Conservation (phyloP, 768 basidiomycete species). For the Auriscalpium orientale region DNA sequence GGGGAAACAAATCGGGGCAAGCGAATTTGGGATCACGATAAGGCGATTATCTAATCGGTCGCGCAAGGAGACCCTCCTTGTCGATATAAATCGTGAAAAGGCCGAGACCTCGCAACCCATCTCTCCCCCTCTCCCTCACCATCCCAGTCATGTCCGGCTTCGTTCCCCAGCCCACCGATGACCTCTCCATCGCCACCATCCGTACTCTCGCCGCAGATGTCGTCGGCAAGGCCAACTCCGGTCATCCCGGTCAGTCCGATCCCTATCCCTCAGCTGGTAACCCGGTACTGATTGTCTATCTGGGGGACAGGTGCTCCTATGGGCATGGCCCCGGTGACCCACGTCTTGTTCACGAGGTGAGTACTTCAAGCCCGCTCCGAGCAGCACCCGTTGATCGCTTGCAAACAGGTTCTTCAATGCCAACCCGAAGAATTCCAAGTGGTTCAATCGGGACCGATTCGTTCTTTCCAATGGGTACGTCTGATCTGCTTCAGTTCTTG, state of each 20-base stretch:
- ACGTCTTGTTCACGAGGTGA: slow-evolving; percentile 73
- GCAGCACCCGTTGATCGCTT: not conserved
- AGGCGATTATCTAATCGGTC: not conserved
- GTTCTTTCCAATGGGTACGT: slow-evolving; percentile 91
- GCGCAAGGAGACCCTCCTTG: not conserved
- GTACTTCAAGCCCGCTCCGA: slow-evolving; percentile 2
- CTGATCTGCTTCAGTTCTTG: not conserved
- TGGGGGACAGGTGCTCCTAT: slow-evolving; percentile 69
- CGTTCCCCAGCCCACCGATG: slow-evolving; percentile 36
- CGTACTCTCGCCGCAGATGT: slow-evolving; percentile 70
- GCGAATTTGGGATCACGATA: not conserved
- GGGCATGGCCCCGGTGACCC: slow-evolving; percentile 85
- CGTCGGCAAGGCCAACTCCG: slow-evolving; percentile 86
- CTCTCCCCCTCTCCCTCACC: slow-evolving; percentile 13
- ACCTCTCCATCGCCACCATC: slow-evolving; percentile 61
- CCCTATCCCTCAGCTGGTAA: not conserved
- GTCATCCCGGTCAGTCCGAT: slow-evolving; percentile 66
- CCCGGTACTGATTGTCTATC: not conserved
- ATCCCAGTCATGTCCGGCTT: slow-evolving; percentile 32
- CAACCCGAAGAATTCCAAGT: slow-evolving; percentile 84
- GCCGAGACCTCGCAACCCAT: slow-evolving; percentile 14
- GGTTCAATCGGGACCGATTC: slow-evolving; percentile 96
- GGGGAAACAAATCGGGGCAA: not conserved
- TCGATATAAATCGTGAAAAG: slow-evolving; percentile 7
- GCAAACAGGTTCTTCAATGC: slow-evolving; percentile 68